A percentile compares a stretch with the other conserved stretches of the same genome.
Evolutionary conservation across 176 grass and related monocot species (phyloP).

Genomic region (Zoysia pacifica): DNA sequence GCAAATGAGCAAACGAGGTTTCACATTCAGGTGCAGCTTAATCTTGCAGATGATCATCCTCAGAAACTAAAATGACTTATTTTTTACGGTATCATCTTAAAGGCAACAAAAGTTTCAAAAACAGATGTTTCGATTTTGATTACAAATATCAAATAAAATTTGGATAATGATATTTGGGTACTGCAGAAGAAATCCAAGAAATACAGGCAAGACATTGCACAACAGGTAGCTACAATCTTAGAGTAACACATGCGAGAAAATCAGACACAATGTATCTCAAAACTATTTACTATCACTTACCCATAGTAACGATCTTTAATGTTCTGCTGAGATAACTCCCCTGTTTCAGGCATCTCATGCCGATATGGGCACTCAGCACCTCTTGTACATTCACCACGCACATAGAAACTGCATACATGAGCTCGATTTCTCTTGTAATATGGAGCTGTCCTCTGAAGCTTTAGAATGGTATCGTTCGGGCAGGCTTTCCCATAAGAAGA

Average conservation of each 20-base stretch:
- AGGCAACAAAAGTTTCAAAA: background rate
- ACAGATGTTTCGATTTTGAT: background rate
- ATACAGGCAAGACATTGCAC: background rate
- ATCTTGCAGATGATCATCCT: background rate
- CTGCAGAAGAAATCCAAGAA: background rate
- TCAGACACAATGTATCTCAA: background rate
- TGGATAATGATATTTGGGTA: background rate
- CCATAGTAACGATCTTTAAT: constrained; percentile 99
- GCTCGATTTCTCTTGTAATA: constrained; percentile 98
- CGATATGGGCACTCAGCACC: constrained; percentile 96
- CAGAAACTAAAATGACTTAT: background rate
- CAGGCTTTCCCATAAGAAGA: constrained; percentile 80
- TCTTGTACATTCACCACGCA: constrained; percentile 93
- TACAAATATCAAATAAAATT: background rate
- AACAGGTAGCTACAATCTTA: background rate
- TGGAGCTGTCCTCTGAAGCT: constrained; percentile 95
- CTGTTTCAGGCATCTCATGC: constrained; percentile 99
- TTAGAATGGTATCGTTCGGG: constrained; percentile 92
- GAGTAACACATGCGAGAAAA: background rate
- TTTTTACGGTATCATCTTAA: constrained; percentile 12
- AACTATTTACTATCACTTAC: constrained; percentile 48
- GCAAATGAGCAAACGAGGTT: background rate
- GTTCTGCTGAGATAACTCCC: constrained; percentile 96
- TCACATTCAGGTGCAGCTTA: constrained; percentile 3
- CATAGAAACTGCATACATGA: constrained; percentile 98